A percentile compares a stretch with the other conserved stretches of the same genome.
These are phyloP conservation scores for Aurantiochytrium sp. DNA, from an alignment of 108 stramenopile species.

Conservation along the genomic window DNA sequence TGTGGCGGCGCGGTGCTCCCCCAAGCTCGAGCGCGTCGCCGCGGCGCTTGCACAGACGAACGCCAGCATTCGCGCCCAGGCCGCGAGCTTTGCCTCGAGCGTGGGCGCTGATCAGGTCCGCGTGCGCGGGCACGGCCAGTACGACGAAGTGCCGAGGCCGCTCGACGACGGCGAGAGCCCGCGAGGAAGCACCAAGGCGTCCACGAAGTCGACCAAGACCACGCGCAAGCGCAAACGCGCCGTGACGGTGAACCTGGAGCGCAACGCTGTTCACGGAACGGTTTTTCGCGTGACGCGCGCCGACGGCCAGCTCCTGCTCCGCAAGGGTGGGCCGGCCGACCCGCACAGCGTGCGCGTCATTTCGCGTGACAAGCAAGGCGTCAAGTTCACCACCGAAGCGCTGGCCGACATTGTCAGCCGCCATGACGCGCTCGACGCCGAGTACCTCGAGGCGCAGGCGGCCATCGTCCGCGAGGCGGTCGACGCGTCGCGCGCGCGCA, in stretches of 20 bases:
- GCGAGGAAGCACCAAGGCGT: too few species aligned
- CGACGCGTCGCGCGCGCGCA: background rate
- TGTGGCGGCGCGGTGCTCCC: background rate
- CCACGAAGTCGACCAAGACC: too few species aligned
- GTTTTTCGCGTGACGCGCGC: background rate
- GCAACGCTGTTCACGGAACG: background rate
- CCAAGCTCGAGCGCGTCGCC: background rate
- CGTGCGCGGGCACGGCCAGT: background rate
- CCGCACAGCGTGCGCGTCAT: background rate
- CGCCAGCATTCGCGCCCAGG: background rate
- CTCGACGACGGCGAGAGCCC: background rate
- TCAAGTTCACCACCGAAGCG: background rate
- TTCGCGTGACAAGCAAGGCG: conserved; percentile 12
- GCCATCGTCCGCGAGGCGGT: background rate
- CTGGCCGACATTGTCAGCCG: background rate
- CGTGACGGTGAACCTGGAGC: background rate
- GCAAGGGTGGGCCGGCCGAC: background rate
- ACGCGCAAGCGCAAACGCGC: background rate
- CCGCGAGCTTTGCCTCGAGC: background rate
- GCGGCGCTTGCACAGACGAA: background rate
- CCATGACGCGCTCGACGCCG: background rate
- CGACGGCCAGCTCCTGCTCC: background rate
- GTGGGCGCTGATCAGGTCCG: background rate
- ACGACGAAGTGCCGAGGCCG: background rate
- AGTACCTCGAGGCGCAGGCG: background rate